Percentiles rank a stretch among this genome's conserved stretches.
Conservation (phyloP, 768 basidiomycete genomes). For the Peribolospora kevripleyi region DNA sequence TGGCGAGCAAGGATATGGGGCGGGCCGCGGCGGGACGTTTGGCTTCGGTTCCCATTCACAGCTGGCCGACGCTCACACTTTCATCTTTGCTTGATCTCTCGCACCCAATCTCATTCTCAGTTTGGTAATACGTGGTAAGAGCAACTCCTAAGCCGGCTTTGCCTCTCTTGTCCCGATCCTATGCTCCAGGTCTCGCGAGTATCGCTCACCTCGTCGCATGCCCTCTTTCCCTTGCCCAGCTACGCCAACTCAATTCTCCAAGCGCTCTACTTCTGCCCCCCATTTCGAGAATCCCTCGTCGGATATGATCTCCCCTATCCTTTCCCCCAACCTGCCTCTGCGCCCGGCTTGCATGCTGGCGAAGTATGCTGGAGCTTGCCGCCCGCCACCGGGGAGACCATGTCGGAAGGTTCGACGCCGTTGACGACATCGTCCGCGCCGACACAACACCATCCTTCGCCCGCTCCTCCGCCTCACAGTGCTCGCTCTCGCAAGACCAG, state of each 20-base stretch:
- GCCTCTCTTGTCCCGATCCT: not conserved
- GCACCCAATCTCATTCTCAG: slow-evolving; percentile 22
- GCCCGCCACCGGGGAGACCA: too few relatives aligned
- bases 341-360: slow-evolving; percentile 1
- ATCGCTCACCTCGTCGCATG: not conserved
- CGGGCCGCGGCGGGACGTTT: not conserved
- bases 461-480: too few relatives aligned
- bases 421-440: too few relatives aligned
- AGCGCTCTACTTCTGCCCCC: slow-evolving; percentile 79
- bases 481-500: too few relatives aligned
- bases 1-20: not conserved
- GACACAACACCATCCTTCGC: too few relatives aligned
- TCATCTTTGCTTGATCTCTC: not conserved
- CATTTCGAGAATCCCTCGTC: slow-evolving; percentile 75
- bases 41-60: not conserved
- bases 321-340: slow-evolving; percentile 14
- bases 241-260: slow-evolving; percentile 99
- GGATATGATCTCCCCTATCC: slow-evolving; percentile 30
- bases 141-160: slow-evolving; percentile 9
- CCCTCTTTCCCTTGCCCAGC: slow-evolving; percentile 23
- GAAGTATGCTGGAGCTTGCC: too few relatives aligned
- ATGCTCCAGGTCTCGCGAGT: not conserved
- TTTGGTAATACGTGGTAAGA: slow-evolving; percentile 87
- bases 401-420: too few relatives aligned
- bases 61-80: not conserved